phyloP scores from a whole-genome alignment of 768 basidiomycete species.

The Amanita fuliginea region DNA sequence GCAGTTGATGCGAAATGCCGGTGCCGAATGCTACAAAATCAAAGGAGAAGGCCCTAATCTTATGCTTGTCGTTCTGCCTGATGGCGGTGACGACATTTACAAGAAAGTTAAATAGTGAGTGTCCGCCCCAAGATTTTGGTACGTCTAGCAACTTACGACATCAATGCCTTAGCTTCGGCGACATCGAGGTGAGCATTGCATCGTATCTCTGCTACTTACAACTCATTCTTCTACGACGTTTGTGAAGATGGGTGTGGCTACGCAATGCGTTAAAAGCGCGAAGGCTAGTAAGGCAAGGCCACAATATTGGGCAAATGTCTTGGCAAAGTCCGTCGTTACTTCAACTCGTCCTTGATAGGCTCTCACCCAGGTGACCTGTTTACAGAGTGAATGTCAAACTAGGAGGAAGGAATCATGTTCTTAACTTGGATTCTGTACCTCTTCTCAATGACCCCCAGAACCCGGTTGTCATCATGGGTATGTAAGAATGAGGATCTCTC shows the following conservation, averaged over 20 bases:
- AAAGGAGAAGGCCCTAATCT: conserved; percentile 36
- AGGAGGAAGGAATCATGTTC: conserved; percentile 70
- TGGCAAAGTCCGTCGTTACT: conserved; percentile 48
- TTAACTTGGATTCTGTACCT: conserved; percentile 44
- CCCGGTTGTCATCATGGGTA: conserved; percentile 73
- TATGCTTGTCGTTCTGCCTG: conserved; percentile 61
- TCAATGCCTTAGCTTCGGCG: conserved; percentile 45
- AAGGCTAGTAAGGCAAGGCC: conserved; percentile 56
- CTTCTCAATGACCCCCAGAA: conserved; percentile 52
- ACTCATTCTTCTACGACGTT: background rate
- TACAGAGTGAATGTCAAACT: conserved; percentile 73
- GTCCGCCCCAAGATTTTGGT: background rate
- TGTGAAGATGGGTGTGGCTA: conserved; percentile 58
- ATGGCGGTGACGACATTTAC: conserved; percentile 64
- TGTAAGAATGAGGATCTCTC: conserved; percentile 7
- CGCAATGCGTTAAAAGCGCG: conserved; percentile 60
- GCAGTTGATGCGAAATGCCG: too few relatives aligned
- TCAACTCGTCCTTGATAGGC: background rate
- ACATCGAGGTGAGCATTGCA: conserved; percentile 20
- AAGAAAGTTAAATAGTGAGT: conserved; percentile 70
- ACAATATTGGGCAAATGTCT: conserved; percentile 77
- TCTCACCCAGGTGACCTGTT: background rate
- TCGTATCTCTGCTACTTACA: too few relatives aligned
- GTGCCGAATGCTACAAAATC: conserved; percentile 11
- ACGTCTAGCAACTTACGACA: background rate